Evolutionary conservation across 1,284 basidiomycete genomes (phyloP).

Genomic region (Termitomyces sp.): DNA sequence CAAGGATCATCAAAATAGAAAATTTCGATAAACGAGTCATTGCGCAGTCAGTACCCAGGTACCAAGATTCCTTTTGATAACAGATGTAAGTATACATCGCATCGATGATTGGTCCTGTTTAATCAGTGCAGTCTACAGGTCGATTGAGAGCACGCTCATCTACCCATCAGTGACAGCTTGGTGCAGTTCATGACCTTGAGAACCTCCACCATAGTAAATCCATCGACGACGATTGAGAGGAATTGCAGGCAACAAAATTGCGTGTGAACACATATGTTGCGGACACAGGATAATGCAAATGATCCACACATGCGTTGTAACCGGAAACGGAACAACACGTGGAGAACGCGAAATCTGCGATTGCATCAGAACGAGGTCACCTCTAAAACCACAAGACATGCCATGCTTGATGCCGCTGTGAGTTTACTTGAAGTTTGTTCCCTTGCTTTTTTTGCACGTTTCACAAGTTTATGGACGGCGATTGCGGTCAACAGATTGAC

Average conservation of each 20-base stretch:
- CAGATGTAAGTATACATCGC: background rate
- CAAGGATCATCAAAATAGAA: background rate
- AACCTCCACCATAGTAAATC: background rate
- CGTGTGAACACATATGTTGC: background rate
- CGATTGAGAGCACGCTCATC: background rate
- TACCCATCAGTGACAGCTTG: background rate
- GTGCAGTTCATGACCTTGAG: too few species aligned
- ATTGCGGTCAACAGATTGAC: background rate
- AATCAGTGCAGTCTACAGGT: background rate
- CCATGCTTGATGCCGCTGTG: conserved; percentile 11
- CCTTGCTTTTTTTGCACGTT: background rate
- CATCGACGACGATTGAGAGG: background rate
- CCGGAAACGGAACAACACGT: conserved; percentile 1
- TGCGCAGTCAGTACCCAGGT: background rate
- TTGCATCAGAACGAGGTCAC: conserved; percentile 7
- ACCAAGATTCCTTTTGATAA: background rate
- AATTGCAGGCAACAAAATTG: background rate
- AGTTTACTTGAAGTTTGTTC: conserved; percentile 4
- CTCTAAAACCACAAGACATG: conserved; percentile 8
- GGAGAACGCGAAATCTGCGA: background rate
- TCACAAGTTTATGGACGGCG: background rate
- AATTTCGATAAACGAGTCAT: background rate
- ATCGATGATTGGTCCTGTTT: background rate
- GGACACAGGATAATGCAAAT: background rate
- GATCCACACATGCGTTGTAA: background rate